A percentile compares a stretch with the other conserved stretches of the same genome.
These are phyloP conservation scores for Colletotrichum orchidophilum DNA, from an alignment of 2,329 filamentous ascomycete species.

Conservation along the genomic window DNA sequence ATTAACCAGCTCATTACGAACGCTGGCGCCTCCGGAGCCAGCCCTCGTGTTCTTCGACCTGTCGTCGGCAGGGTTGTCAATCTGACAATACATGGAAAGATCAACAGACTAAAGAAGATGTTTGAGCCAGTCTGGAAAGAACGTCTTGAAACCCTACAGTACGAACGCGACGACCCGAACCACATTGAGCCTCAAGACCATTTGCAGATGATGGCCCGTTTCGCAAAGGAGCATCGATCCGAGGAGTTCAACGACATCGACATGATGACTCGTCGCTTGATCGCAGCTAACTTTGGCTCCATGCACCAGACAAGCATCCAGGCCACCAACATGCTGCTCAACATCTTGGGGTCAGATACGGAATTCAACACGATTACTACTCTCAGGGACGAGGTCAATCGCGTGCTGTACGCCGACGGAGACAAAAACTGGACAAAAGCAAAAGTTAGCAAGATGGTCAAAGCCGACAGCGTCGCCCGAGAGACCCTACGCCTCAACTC, in stretches of 20 bases:
- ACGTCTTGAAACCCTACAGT: conserved; percentile 38
- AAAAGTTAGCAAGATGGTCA: conserved; percentile 47
- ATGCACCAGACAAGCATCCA: conserved; percentile 52
- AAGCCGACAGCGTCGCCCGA: conserved; percentile 51
- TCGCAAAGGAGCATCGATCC: conserved; percentile 48
- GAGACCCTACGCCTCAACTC: conserved; percentile 53
- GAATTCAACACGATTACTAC: conserved; percentile 47
- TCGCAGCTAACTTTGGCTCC: conserved; percentile 46
- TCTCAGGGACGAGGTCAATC: conserved; percentile 49
- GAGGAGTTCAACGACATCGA: conserved; percentile 45
- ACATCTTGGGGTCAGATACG: conserved; percentile 46
- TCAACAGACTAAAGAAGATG: conserved; percentile 41
- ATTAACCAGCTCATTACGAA: conserved; percentile 44
- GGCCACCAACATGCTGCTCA: conserved; percentile 50
- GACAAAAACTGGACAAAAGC: conserved; percentile 49
- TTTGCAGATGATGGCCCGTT: conserved; percentile 53
- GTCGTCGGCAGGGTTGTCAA: conserved; percentile 41
- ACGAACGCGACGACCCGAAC: conserved; percentile 23
- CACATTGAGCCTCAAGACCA: conserved; percentile 46
- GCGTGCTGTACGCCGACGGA: conserved; percentile 40
- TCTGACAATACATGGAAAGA: conserved; percentile 35
- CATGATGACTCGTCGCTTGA: conserved; percentile 44
- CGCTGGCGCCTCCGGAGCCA: conserved; percentile 43
- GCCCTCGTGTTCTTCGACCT: conserved; percentile 44
- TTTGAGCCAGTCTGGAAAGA: conserved; percentile 37